A percentile compares a stretch with the other conserved stretches of the same genome.
phyloP scores from a whole-genome alignment of 805 yeast species.

The Saccharomycopsis javanensis region DNA sequence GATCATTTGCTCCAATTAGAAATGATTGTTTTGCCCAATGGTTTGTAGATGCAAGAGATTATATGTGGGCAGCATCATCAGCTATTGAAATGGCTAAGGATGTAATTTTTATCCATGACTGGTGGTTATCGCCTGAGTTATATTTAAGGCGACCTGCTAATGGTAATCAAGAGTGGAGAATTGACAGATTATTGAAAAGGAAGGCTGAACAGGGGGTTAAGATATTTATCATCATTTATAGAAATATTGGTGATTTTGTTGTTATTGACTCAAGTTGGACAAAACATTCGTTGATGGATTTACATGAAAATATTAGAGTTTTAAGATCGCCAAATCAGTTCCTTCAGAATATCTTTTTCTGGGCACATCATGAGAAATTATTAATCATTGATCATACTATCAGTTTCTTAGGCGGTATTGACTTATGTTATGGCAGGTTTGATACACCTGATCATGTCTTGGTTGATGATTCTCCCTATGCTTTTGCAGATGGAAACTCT shows the following conservation, averaged over 20 bases:
- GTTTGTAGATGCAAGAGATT: constrained; percentile 95
- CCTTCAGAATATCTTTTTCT: constrained; percentile 83
- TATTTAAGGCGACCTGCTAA: constrained; percentile 90
- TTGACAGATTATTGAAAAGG: constrained; percentile 78
- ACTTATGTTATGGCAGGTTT: constrained; percentile 88
- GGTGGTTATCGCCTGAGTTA: constrained; percentile 97
- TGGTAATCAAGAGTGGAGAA: constrained; percentile 89
- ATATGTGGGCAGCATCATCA: constrained; percentile 90
- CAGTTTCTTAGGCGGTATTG: constrained; percentile 92
- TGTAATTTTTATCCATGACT: constrained; percentile 88
- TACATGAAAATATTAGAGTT: constrained; percentile 81
- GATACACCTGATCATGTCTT: constrained; percentile 95
- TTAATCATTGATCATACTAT: constrained; percentile 79
- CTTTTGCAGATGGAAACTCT: constrained; percentile 27
- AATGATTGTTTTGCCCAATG: constrained; percentile 83
- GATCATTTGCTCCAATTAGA: constrained; percentile 88
- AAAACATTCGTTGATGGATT: constrained; percentile 79
- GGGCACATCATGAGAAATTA: constrained; percentile 98
- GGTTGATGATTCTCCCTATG: constrained; percentile 52
- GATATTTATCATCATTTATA: constrained; percentile 79
- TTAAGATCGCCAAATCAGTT: constrained; percentile 94
- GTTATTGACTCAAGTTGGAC: constrained; percentile 93
- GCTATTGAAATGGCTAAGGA: constrained; percentile 92
- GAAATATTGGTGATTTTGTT: constrained; percentile 89
- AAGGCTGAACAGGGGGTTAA: constrained; percentile 94